Conservation (phyloP, 345 rosid genomes). For the Syzygium aqueum region DNA sequence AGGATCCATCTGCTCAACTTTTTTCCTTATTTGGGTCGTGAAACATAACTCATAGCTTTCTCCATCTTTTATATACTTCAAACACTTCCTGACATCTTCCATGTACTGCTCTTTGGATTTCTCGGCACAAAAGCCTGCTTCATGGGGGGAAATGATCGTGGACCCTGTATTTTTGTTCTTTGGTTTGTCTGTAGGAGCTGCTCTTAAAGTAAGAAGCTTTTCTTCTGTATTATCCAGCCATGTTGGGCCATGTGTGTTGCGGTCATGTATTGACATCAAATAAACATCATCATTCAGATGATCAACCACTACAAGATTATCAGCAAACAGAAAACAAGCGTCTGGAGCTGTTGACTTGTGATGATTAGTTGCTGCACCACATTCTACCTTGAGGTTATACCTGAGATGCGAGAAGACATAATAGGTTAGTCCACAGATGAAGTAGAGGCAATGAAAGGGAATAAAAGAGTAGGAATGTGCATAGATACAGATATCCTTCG, state of each 20-base stretch:
- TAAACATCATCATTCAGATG: constrained; percentile 65
- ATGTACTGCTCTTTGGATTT: constrained; percentile 61
- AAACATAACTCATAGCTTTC: constrained; percentile 98
- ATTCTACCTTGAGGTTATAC: constrained; percentile 87
- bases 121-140: constrained; percentile 45
- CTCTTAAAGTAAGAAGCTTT: constrained; percentile 41
- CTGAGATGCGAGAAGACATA: constrained; percentile 20
- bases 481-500: neutral
- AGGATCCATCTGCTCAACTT: constrained; percentile 43
- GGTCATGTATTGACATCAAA: constrained; percentile 54
- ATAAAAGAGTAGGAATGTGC: neutral
- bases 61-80: constrained; percentile 77
- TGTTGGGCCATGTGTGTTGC: constrained; percentile 9
- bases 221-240: constrained; percentile 67
- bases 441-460: neutral
- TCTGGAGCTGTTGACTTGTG: constrained; percentile 86
- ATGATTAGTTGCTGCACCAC: constrained; percentile 54
- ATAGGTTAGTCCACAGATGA: neutral
- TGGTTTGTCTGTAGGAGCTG: constrained; percentile 13
- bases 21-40: constrained; percentile 63
- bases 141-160: constrained; percentile 5
- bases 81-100: constrained; percentile 57
- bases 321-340: constrained; percentile 88
- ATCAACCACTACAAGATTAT: constrained; percentile 65
- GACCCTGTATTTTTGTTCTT: constrained; percentile 17